These are phyloP conservation scores for Allodekkera sacchari DNA, from an alignment of 805 yeast genomes.

Conservation along the genomic window DNA sequence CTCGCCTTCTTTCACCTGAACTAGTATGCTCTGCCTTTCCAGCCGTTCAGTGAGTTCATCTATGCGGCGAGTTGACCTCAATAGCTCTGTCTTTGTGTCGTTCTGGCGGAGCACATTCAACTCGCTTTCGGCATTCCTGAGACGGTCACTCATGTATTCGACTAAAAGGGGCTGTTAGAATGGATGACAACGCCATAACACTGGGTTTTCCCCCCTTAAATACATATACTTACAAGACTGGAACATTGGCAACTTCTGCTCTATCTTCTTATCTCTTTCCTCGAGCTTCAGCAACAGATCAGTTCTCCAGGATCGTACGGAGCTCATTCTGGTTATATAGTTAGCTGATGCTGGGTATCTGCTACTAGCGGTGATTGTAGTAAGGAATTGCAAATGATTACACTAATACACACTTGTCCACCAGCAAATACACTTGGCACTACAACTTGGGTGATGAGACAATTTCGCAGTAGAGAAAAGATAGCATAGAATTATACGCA, in stretches of 20 bases:
- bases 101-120: constrained; percentile 9
- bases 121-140: constrained; percentile 9
- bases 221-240: constrained; percentile 15
- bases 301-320: constrained; percentile 16
- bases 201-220: not conserved
- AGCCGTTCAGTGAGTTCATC: no score
- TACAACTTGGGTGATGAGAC: no score
- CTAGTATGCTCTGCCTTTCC: no score
- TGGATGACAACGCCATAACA: not conserved
- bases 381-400: no score
- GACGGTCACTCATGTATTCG: constrained; percentile 7
- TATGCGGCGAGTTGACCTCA: no score
- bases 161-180: constrained; percentile 9
- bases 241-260: constrained; percentile 7
- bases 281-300: constrained; percentile 11
- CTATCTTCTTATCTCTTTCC: constrained; percentile 12
- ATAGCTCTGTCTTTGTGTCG: constrained; percentile 10
- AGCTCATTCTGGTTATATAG: not conserved
- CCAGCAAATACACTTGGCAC: no score
- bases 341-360: no score
- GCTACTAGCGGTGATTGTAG: no score
- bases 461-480: no score
- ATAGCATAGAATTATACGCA: no score
- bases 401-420: no score
- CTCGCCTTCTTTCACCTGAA: no score